These are phyloP conservation scores for Marasmius sp. DNA, from an alignment of 1,284 basidiomycete genomes.

Conservation along the genomic window DNA sequence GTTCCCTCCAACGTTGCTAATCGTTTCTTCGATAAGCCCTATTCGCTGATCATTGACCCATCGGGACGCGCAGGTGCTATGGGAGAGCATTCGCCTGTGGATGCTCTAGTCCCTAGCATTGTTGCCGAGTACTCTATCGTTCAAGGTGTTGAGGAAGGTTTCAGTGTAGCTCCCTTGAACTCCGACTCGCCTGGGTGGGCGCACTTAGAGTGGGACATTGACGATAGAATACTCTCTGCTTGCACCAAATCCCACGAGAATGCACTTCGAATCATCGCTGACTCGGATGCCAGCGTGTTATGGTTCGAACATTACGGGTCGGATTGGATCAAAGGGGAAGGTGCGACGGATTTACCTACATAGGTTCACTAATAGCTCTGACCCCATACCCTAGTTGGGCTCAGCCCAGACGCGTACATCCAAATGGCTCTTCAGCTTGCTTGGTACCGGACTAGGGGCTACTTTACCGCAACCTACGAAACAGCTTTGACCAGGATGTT, in stretches of 20 bases:
- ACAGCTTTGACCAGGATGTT: slow-evolving; percentile 93
- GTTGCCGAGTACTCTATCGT: slow-evolving; percentile 85
- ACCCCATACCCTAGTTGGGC: slow-evolving; percentile 47
- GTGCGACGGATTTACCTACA: slow-evolving; percentile 40
- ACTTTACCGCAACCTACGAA: slow-evolving; percentile 92
- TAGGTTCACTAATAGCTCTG: slow-evolving; percentile 2
- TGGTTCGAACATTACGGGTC: slow-evolving; percentile 88
- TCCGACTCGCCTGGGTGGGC: slow-evolving; percentile 48
- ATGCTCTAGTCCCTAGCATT: slow-evolving; percentile 90
- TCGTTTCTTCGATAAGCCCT: slow-evolving; percentile 92
- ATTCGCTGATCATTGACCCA: slow-evolving; percentile 83
- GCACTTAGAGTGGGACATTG: slow-evolving; percentile 76
- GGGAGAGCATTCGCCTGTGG: slow-evolving; percentile 93
- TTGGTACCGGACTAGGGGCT: slow-evolving; percentile 79
- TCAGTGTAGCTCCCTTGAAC: slow-evolving; percentile 21
- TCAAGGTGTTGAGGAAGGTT: slow-evolving; percentile 55
- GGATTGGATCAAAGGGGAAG: slow-evolving; percentile 86
- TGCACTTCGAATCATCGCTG: slow-evolving; percentile 63
- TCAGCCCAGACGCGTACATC: slow-evolving; percentile 88
- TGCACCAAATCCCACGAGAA: slow-evolving; percentile 61
- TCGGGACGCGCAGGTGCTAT: slow-evolving; percentile 85
- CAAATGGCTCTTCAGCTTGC: slow-evolving; percentile 95
- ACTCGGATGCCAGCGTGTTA: slow-evolving; percentile 84
- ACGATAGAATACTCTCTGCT: slow-evolving; percentile 58
- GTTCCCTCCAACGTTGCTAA: slow-evolving; percentile 70